Conservation (phyloP, 306 rosid genomes). For the Leucaena leucocephala region DNA sequence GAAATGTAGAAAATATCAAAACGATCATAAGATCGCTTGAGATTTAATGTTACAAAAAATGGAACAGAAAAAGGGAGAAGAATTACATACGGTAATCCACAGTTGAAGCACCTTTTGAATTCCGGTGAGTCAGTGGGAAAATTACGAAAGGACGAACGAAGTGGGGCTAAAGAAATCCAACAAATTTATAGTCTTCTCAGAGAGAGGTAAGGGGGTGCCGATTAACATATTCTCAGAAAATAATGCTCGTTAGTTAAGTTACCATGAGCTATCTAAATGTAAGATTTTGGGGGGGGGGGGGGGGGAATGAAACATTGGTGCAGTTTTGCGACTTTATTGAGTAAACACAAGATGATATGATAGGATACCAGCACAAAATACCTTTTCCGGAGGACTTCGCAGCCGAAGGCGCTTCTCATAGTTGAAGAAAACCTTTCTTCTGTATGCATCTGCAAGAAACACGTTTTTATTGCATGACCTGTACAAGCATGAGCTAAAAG, state of each 20-base stretch:
- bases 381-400: constrained; percentile 93
- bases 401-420: constrained; percentile 88
- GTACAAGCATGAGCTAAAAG: not conserved
- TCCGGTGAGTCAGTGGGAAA: constrained; percentile 3
- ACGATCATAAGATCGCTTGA: not conserved
- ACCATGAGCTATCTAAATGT: not conserved
- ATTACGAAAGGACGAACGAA: not conserved
- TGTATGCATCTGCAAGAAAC: constrained; percentile 64
- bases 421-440: constrained; percentile 88
- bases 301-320: not conserved
- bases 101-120: not conserved
- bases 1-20: not conserved
- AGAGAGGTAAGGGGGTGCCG: not conserved
- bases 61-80: constrained; percentile 11
- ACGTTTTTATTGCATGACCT: not conserved
- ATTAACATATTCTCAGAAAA: not conserved
- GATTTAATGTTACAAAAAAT: not conserved
- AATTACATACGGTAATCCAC: not conserved
- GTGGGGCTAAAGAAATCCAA: not conserved
- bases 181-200: not conserved
- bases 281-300: not conserved
- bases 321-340: not conserved
- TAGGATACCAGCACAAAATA: constrained; percentile 24
- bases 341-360: not conserved
- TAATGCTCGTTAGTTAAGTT: not conserved